Evolutionary conservation across 2,329 filamentous ascomycete species (phyloP), one percentile per base, ranked within the genome.

Genomic region (Aspergillus piperis): DNA sequence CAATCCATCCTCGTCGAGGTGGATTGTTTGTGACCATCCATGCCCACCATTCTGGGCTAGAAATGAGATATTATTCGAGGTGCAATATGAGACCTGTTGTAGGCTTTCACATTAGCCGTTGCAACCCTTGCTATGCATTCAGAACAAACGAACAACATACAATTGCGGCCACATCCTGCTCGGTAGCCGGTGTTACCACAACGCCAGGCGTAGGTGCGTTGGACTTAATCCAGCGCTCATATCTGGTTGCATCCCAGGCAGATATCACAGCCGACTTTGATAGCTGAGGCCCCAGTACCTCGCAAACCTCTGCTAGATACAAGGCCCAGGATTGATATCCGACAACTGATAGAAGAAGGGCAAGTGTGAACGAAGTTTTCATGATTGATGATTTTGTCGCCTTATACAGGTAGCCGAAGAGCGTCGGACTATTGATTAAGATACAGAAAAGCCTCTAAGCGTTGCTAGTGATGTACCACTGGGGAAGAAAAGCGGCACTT

Each of bases 31-130:
- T 21, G 52, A 17, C 52, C 58, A 59, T 0, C 32, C 42, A 36
- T 59, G 52, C 6, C 52, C 58, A 21, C 58, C 58, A 36, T 32
- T 56, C 39, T 59, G 58, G 23, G 58, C 32, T 21, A 59, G 42
- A 15, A 59, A 59, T 5, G 58, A 44, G 10, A 59, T 59, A 8
- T 50, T 36, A 8, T 59, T 58, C 2, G 57, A 58, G 3, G 30
- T 54, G 25, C 38, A 47, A 19, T 54, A 58, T 36, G 27, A 15
- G 1, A 58, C 57, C 57, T 58, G 15, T 54, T 7, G 19, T 23
- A 44, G 30, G 3, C 3, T 8, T n/a, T 11, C n/a, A 13, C 19
- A 32, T 23, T 23, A 49, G 21, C 25, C 11, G 8, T 39, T 11
- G 19, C 27, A 17, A 13, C 1, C 2, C 13, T 13, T 8, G 4